Percentiles rank a stretch among this genome's conserved stretches.
These are phyloP conservation scores for Escovopsis sp. DNA, from an alignment of 2,329 filamentous ascomycete genomes.

Conservation along the genomic window DNA sequence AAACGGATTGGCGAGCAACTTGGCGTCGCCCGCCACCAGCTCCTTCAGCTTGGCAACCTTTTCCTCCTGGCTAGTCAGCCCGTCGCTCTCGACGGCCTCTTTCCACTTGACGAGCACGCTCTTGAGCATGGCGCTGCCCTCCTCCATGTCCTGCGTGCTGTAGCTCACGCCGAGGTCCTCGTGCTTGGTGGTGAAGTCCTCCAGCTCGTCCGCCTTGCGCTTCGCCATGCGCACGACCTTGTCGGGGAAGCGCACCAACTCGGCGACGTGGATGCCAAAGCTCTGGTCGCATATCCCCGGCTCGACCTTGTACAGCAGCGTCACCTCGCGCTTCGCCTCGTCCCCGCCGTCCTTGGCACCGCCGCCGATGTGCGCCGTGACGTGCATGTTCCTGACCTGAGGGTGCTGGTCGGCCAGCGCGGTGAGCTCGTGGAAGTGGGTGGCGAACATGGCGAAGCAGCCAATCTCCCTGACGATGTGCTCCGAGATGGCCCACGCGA, in stretches of 20 bases:
- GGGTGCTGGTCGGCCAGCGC: constrained; percentile 75
- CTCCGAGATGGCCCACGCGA: constrained; percentile 98
- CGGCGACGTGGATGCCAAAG: constrained; percentile 96
- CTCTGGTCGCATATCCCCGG: constrained; percentile 92
- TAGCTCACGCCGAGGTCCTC: constrained; percentile 47
- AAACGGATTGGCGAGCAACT: constrained; percentile 49
- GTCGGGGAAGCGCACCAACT: constrained; percentile 87
- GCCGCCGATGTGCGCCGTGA: constrained; percentile 78
- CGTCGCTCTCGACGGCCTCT: constrained; percentile 44
- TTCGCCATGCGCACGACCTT: constrained; percentile 99
- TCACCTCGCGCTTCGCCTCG: constrained; percentile 62
- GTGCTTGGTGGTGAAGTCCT: constrained; percentile 80
- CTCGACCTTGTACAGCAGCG: constrained; percentile 90
- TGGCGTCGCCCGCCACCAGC: constrained; percentile 59
- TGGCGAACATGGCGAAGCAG: constrained; percentile 89
- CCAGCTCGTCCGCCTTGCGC: constrained; percentile 92
- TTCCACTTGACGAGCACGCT: constrained; percentile 77
- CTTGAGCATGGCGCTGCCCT: constrained; percentile 76
- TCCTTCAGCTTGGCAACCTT: constrained; percentile 68
- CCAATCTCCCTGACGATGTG: constrained; percentile 93
- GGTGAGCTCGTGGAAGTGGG: constrained; percentile 95
- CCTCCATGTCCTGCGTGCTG: constrained; percentile 74
- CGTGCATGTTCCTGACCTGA: constrained; percentile 85
- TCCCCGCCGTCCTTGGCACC: constrained; percentile 20
- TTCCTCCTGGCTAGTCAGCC: constrained; percentile 52